A percentile compares a stretch with the other conserved stretches of the same genome.
These are phyloP conservation scores for Podaxis sp. DNA, from an alignment of 768 basidiomycete species.

Conservation along the genomic window DNA sequence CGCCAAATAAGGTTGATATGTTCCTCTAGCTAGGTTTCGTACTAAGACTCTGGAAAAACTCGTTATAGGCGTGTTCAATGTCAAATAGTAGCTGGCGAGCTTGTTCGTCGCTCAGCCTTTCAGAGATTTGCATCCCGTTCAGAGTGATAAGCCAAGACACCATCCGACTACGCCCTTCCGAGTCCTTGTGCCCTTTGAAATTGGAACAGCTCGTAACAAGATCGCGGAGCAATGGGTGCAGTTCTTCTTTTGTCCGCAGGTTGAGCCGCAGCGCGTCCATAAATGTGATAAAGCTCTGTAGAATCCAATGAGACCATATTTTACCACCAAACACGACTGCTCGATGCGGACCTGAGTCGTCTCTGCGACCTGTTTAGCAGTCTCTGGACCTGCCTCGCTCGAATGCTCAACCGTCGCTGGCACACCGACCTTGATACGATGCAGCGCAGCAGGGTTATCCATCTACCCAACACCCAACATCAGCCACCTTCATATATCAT, in stretches of 20 bases:
- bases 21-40: background rate
- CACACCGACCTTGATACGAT: conserved; percentile 87
- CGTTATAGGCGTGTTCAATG: conserved; percentile 93
- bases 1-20: background rate
- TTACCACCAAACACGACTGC: background rate
- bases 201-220: conserved; percentile 93
- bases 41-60: conserved; percentile 81
- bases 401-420: conserved; percentile 92
- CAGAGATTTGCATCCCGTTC: conserved; percentile 95
- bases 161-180: conserved; percentile 94
- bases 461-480: conserved; percentile 20
- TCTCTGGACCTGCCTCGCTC: conserved; percentile 88
- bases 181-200: conserved; percentile 93
- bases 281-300: conserved; percentile 93
- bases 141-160: conserved; percentile 95
- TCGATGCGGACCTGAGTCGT: conserved; percentile 76
- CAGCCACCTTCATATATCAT: background rate
- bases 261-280: conserved; percentile 96
- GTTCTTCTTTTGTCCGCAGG: conserved; percentile 93
- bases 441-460: conserved; percentile 75
- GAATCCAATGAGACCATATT: background rate
- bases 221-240: conserved; percentile 92
- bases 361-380: conserved; percentile 96
- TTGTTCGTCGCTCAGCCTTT: conserved; percentile 95
- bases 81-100: conserved; percentile 94